phyloP scores from a whole-genome alignment of 306 rosid species.

The Fagus crenata region DNA sequence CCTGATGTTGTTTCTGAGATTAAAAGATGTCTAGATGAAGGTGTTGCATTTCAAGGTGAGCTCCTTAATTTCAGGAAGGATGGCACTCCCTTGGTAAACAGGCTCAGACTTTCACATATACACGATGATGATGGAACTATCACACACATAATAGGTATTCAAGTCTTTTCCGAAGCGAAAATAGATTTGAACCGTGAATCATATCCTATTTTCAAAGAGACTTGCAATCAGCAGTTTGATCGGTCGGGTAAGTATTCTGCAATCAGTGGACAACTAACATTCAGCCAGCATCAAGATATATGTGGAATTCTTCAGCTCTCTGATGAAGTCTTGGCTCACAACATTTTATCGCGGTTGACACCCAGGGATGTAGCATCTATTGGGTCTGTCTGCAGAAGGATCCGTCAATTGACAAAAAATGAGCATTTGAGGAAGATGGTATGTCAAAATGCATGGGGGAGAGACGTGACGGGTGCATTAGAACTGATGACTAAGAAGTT shows the following conservation, averaged over 20 bases:
- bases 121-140: slow-evolving; percentile 81
- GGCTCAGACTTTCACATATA: slow-evolving; percentile 76
- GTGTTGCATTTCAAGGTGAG: slow-evolving; percentile 89
- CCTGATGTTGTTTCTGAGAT: slow-evolving; percentile 98
- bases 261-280: slow-evolving; percentile 42
- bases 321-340: slow-evolving; percentile 94
- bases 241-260: slow-evolving; percentile 41
- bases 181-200: slow-evolving; percentile 73
- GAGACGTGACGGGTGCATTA: slow-evolving; percentile 85
- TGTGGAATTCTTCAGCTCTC: slow-evolving; percentile 96
- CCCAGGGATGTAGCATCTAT: slow-evolving; percentile 97
- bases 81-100: slow-evolving; percentile 84
- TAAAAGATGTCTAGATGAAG: slow-evolving; percentile 84
- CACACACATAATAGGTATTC: slow-evolving; percentile 88
- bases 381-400: slow-evolving; percentile 96
- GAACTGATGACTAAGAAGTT: slow-evolving; percentile 88
- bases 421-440: slow-evolving; percentile 98
- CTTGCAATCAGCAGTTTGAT: slow-evolving; percentile 52
- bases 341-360: slow-evolving; percentile 88
- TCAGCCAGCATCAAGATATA: slow-evolving; percentile 53
- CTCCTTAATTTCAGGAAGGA: slow-evolving; percentile 92
- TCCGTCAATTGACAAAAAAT: slow-evolving; percentile 80
- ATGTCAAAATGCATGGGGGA: slow-evolving; percentile 98
- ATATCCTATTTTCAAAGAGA: slow-evolving; percentile 89
- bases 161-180: slow-evolving; percentile 80